Conservation (phyloP, 257 asterid genomes). For the Henckelia pumila region DNA sequence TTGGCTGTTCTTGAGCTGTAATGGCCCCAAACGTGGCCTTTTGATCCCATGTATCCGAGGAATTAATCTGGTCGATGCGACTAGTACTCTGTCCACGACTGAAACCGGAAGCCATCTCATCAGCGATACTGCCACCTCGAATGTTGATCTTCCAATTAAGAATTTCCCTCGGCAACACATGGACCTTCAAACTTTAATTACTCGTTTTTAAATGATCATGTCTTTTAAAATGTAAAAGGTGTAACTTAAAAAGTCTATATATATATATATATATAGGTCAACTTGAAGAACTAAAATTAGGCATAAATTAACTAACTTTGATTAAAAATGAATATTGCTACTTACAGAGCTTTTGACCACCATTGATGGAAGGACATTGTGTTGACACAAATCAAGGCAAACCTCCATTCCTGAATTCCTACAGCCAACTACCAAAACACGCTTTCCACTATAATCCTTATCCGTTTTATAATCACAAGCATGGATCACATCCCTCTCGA, state of each 20-base stretch:
- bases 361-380: conserved; percentile 68
- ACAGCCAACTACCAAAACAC: conserved; percentile 79
- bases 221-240: no score
- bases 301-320: no score
- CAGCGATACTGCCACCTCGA: conserved; percentile 50
- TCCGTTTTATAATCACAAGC: conserved; percentile 87
- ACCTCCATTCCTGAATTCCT: conserved; percentile 98
- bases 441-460: conserved; percentile 45
- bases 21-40: conserved; percentile 71
- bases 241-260: no score
- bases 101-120: conserved; percentile 71
- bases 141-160: conserved; percentile 73
- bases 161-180: conserved; percentile 82
- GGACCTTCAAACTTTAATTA: no score
- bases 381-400: conserved; percentile 76
- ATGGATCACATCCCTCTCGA: conserved; percentile 59
- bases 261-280: no score
- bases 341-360: conserved; percentile 78
- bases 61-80: conserved; percentile 53
- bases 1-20: conserved; percentile 62
- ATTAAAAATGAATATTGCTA: no score
- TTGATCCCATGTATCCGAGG: conserved; percentile 70
- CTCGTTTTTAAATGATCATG: no score
- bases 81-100: conserved; percentile 58
- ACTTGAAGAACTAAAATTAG: no score